A percentile compares a stretch with the other conserved stretches of the same genome.
These are phyloP conservation scores for Leccinum pellstonianum DNA, from an alignment of 768 basidiomycete genomes.

Conservation along the genomic window DNA sequence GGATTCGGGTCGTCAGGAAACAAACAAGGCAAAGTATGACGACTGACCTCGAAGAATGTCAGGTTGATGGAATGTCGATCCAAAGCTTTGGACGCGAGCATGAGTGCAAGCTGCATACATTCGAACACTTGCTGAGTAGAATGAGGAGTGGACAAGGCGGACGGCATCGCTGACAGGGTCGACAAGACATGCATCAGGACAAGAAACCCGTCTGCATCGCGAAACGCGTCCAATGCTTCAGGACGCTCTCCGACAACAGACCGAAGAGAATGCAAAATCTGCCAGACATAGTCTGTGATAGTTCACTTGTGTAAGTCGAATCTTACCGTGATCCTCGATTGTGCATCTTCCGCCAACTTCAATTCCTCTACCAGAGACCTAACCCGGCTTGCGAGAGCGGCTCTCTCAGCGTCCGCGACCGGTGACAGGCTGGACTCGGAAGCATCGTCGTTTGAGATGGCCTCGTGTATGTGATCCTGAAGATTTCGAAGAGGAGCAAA, in stretches of 20 bases:
- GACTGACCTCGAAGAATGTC: slow-evolving; percentile 64
- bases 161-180: slow-evolving; percentile 40
- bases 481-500: slow-evolving; percentile 57
- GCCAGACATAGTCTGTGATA: neutral
- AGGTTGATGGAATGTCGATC: slow-evolving; percentile 53
- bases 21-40: slow-evolving; percentile 20
- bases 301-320: neutral
- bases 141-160: slow-evolving; percentile 30
- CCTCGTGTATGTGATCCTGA: slow-evolving; percentile 45
- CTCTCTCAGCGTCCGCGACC: neutral
- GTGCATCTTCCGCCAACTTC: slow-evolving; percentile 51
- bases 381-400: slow-evolving; percentile 48
- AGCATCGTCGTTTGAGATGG: slow-evolving; percentile 29
- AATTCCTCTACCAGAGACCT: slow-evolving; percentile 66
- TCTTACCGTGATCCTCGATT: slow-evolving; percentile 53
- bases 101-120: slow-evolving; percentile 59
- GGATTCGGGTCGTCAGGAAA: neutral
- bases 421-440: neutral
- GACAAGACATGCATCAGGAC: slow-evolving; percentile 72
- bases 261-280: slow-evolving; percentile 69
- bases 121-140: slow-evolving; percentile 46
- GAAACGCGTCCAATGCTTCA: slow-evolving; percentile 69
- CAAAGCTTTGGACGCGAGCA: slow-evolving; percentile 64
- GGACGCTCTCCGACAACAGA: slow-evolving; percentile 65
- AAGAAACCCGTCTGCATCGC: slow-evolving; percentile 81